Evolutionary conservation across 2,329 filamentous ascomycete genomes (phyloP).

Genomic region (Hysterium pulicare): DNA sequence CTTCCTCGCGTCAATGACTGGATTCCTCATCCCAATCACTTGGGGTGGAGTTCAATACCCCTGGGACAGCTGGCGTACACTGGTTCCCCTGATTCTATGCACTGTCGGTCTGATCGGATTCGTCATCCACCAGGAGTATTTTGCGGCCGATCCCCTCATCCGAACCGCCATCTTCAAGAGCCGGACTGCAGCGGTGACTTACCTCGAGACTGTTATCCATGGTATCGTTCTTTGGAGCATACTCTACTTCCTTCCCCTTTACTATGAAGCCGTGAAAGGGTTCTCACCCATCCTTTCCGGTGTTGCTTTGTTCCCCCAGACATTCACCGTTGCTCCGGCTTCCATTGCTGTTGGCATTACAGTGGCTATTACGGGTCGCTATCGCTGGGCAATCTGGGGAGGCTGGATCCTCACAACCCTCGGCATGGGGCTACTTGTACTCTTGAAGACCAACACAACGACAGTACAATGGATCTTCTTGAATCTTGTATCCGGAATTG

Average conservation of each 20-base stretch:
- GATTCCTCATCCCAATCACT: conserved; percentile 60
- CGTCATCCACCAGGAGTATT: conserved; percentile 52
- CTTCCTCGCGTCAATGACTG: conserved; percentile 58
- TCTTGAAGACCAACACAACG: conserved; percentile 50
- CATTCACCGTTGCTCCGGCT: conserved; percentile 61
- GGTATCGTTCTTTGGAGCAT: conserved; percentile 48
- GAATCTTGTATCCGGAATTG: conserved; percentile 58
- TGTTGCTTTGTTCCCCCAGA: conserved; percentile 40
- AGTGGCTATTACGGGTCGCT: conserved; percentile 55
- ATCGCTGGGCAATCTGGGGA: conserved; percentile 58
- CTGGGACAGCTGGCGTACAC: conserved; percentile 60
- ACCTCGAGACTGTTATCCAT: conserved; percentile 55
- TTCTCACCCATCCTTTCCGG: conserved; percentile 38
- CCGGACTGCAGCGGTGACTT: conserved; percentile 50
- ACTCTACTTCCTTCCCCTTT: conserved; percentile 44
- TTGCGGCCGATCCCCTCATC: conserved; percentile 52
- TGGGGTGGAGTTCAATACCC: conserved; percentile 65
- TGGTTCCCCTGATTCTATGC: conserved; percentile 61
- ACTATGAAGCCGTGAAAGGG: conserved; percentile 41
- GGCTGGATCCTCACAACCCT: conserved; percentile 61
- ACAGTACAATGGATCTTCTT: conserved; percentile 58
- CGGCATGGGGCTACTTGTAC: conserved; percentile 55
- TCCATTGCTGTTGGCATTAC: conserved; percentile 55
- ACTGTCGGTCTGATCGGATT: conserved; percentile 51
- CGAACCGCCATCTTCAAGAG: conserved; percentile 46